These are phyloP conservation scores for Trifolium repens DNA, from an alignment of 306 rosid species.

Conservation along the genomic window DNA sequence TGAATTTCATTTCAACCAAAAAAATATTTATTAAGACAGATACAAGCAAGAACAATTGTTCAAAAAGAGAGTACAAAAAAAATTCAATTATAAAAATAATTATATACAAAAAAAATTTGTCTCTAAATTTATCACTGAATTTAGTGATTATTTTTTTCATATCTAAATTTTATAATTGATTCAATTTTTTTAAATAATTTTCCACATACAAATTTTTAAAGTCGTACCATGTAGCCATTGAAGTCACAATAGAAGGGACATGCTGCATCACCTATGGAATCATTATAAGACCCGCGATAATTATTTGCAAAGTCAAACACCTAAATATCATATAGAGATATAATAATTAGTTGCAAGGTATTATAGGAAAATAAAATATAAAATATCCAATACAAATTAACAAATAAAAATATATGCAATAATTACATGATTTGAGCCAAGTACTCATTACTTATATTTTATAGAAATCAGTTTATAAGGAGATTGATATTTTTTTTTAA, in stretches of 20 bases:
- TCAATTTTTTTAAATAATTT: too few relatives aligned
- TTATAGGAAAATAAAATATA: neutral
- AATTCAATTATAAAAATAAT: neutral
- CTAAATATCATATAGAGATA: conserved; percentile 30
- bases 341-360: neutral
- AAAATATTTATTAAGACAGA: neutral
- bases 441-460: too few relatives aligned
- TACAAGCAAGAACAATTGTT: neutral
- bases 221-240: conserved; percentile 53
- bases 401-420: neutral
- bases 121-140: neutral
- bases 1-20: neutral
- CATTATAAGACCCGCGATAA: conserved; percentile 52
- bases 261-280: conserved; percentile 25
- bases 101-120: neutral
- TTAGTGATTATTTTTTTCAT: neutral
- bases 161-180: neutral
- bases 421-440: too few relatives aligned
- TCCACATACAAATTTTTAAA: neutral
- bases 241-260: conserved; percentile 64
- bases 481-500: too few relatives aligned
- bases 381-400: neutral
- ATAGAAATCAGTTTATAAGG: neutral
- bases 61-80: neutral
- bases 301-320: conserved; percentile 58